phyloP scores from a whole-genome alignment of 2,329 filamentous ascomycete genomes.

The Fusarium tricinctum region DNA sequence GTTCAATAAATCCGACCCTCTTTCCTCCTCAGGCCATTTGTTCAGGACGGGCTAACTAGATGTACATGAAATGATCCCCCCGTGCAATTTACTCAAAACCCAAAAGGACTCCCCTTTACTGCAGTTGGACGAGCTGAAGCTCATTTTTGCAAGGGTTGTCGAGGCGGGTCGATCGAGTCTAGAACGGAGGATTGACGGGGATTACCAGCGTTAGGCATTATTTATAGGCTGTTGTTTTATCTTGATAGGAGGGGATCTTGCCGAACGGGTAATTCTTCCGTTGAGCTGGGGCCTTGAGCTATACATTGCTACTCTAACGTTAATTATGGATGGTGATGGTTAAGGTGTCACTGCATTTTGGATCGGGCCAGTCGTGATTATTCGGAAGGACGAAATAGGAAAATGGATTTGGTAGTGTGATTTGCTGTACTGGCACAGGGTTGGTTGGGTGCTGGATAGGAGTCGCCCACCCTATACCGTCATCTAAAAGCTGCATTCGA shows the following conservation, averaged over 20 bases:
- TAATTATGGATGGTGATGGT: neutral
- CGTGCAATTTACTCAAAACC: no score
- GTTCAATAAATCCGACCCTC: no score
- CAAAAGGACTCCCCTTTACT: no score
- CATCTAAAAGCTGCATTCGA: no score
- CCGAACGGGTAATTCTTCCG: constrained; percentile 22
- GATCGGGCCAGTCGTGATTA: constrained; percentile 8
- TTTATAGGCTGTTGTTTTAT: neutral
- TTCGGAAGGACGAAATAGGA: constrained; percentile 2
- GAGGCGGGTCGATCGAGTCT: no score
- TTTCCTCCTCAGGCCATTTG: no score
- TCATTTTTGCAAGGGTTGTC: no score
- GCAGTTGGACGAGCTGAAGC: no score
- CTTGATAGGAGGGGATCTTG: constrained; percentile 3
- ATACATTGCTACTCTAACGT: neutral
- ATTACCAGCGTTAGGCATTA: no score
- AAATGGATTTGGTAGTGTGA: constrained; percentile 1
- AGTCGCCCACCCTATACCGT: constrained; percentile 3
- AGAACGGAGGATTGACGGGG: no score
- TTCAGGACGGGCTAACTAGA: no score
- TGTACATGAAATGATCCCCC: no score
- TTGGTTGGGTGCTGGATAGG: neutral
- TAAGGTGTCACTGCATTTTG: constrained; percentile 7
- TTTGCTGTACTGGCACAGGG: neutral
- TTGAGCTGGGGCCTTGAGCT: neutral